Evolutionary conservation across 2,329 filamentous ascomycete species (phyloP).

Genomic region (Ilyonectria sp.): DNA sequence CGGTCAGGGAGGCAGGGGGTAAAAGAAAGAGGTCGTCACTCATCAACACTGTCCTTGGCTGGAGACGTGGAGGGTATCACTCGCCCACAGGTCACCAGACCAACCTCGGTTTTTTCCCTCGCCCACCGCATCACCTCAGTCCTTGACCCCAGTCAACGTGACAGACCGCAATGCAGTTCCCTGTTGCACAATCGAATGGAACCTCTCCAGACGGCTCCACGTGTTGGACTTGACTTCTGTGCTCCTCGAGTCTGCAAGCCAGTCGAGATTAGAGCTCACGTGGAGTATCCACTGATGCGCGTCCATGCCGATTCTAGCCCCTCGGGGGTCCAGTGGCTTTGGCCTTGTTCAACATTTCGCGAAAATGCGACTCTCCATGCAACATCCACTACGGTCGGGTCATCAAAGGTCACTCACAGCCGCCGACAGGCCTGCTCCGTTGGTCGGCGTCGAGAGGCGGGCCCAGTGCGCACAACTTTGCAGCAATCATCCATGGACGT

Average conservation of each 20-base stretch:
- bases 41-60: slow-evolving; percentile 25
- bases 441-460: slow-evolving; percentile 30
- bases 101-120: slow-evolving; percentile 22
- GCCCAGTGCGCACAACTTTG: slow-evolving; percentile 25
- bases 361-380: slow-evolving; percentile 42
- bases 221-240: slow-evolving; percentile 47
- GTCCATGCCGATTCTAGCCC: slow-evolving; percentile 47
- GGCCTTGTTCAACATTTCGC: slow-evolving; percentile 41
- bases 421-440: slow-evolving; percentile 18
- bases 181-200: slow-evolving; percentile 46
- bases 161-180: slow-evolving; percentile 31
- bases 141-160: slow-evolving; percentile 15
- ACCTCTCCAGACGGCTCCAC: slow-evolving; percentile 47
- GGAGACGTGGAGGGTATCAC: slow-evolving; percentile 30
- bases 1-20: slow-evolving; percentile 31
- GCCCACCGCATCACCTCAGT: slow-evolving; percentile 34
- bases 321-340: slow-evolving; percentile 43
- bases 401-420: slow-evolving; percentile 35
- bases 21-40: slow-evolving; percentile 26
- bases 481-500: slow-evolving; percentile 27
- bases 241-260: slow-evolving; percentile 43
- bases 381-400: slow-evolving; percentile 36
- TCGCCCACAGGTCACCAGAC: slow-evolving; percentile 35
- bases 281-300: slow-evolving; percentile 52
- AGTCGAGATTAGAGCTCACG: slow-evolving; percentile 46